Evolutionary conservation across 306 rosid species (phyloP).

Genomic region (Lupinus albus): DNA sequence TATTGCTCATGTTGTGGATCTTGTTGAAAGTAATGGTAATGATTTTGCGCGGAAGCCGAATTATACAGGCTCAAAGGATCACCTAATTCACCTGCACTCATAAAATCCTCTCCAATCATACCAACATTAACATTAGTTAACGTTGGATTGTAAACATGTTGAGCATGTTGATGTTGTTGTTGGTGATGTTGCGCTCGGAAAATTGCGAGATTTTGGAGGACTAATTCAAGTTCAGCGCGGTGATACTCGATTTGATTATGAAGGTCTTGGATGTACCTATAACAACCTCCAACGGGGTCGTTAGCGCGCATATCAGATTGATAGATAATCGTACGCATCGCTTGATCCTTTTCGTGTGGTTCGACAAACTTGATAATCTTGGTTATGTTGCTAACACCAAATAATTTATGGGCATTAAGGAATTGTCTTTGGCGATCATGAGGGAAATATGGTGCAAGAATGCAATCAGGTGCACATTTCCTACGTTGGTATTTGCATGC

Average conservation of each 20-base stretch:
- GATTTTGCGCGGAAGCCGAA: not conserved
- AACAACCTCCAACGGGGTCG: conserved; percentile 91
- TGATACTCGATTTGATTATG: conserved; percentile 56
- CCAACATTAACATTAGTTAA: not conserved
- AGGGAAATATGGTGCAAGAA: conserved; percentile 86
- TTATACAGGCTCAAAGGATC: conserved; percentile 53
- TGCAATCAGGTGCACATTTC: conserved; percentile 85
- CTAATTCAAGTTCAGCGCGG: conserved; percentile 58
- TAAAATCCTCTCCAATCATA: conserved; percentile 31
- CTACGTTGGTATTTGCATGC: conserved; percentile 88
- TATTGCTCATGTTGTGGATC: conserved; percentile 36
- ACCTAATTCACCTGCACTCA: conserved; percentile 8
- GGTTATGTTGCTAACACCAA: conserved; percentile 80
- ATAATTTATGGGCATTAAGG: conserved; percentile 75
- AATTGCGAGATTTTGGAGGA: conserved; percentile 70
- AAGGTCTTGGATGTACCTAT: conserved; percentile 57
- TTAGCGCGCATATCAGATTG: conserved; percentile 80
- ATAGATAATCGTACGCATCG: conserved; percentile 72
- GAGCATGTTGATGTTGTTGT: not conserved
- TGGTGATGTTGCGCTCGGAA: conserved; percentile 49
- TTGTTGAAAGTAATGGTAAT: conserved; percentile 43
- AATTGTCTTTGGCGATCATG: conserved; percentile 76
- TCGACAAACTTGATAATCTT: conserved; percentile 61
- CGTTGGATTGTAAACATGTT: conserved; percentile 6
- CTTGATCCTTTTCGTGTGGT: conserved; percentile 57